These are phyloP conservation scores for Ceratocystis variospora DNA, from an alignment of 2,329 filamentous ascomycete genomes.

Conservation along the genomic window DNA sequence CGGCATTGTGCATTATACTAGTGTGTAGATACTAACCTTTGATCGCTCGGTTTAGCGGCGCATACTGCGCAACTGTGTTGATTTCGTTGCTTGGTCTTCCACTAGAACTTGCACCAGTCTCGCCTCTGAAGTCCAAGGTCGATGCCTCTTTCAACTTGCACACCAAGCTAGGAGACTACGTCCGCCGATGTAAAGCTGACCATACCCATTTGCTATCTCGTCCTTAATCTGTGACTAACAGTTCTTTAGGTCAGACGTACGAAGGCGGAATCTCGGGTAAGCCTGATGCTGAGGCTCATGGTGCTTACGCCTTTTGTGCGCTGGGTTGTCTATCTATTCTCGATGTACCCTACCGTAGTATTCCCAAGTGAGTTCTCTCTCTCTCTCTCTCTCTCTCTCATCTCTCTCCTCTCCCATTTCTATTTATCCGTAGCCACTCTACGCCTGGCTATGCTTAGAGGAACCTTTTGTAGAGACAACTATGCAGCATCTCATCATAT, in stretches of 20 bases:
- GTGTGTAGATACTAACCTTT: slow-evolving; percentile 4
- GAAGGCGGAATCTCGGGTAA: slow-evolving; percentile 85
- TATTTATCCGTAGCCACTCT: not conserved
- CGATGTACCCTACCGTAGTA: slow-evolving; percentile 59
- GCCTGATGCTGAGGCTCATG: slow-evolving; percentile 83
- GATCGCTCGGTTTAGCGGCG: slow-evolving; percentile 39
- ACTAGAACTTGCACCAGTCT: slow-evolving; percentile 43
- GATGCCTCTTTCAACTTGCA: slow-evolving; percentile 14
- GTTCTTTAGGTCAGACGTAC: slow-evolving; percentile 62
- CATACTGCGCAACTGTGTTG: slow-evolving; percentile 79
- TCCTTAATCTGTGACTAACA: not conserved
- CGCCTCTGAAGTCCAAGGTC: slow-evolving; percentile 14
- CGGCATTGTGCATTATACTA: not conserved
- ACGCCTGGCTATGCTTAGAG: not conserved
- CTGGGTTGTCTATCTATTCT: slow-evolving; percentile 79
- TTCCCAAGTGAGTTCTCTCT: slow-evolving; percentile 47
- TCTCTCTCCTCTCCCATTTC: slow-evolving; percentile 11
- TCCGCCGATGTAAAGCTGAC: slow-evolving; percentile 55
- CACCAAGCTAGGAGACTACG: slow-evolving; percentile 53
- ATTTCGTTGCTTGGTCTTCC: slow-evolving; percentile 75
- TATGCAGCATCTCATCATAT: not conserved
- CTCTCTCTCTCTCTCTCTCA: slow-evolving; percentile 8
- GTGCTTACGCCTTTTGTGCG: slow-evolving; percentile 91
- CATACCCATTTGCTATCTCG: not conserved
- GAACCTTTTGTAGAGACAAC: not conserved